phyloP scores from a whole-genome alignment of 352 stramenopile genomes.

The Pythium sp. region DNA sequence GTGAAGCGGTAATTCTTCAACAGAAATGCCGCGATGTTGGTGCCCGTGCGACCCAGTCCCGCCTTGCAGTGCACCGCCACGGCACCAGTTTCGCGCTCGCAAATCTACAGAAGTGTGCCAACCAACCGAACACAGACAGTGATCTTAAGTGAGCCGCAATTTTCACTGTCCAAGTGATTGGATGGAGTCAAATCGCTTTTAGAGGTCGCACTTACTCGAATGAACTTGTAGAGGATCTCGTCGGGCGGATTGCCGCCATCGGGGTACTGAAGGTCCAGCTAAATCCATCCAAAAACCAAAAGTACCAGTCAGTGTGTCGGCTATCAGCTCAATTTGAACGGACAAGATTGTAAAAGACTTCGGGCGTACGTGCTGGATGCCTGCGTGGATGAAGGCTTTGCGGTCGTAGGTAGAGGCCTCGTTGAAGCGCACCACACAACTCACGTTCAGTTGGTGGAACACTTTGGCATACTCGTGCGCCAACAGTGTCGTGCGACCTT shows the following conservation, averaged over 20 bases:
- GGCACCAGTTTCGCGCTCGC: conserved; percentile 61
- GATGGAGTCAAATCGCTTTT: no score
- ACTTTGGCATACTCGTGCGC: conserved; percentile 85
- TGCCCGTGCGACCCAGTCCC: conserved; percentile 94
- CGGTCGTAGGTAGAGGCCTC: conserved; percentile 92
- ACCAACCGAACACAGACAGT: background rate
- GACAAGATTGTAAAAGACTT: background rate
- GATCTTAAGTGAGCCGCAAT: conserved; percentile 6
- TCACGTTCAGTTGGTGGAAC: conserved; percentile 38
- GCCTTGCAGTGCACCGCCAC: conserved; percentile 98
- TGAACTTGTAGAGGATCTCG: conserved; percentile 80
- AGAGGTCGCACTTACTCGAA: conserved; percentile 50
- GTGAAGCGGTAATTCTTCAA: conserved; percentile 96
- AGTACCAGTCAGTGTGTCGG: background rate
- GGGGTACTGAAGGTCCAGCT: conserved; percentile 91
- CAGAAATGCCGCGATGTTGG: conserved; percentile 93
- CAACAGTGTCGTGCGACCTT: conserved; percentile 81
- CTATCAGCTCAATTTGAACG: background rate
- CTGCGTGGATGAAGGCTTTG: conserved; percentile 80
- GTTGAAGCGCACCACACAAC: conserved; percentile 93
- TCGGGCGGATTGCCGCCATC: conserved; percentile 91
- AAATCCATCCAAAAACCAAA: background rate
- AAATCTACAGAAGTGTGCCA: conserved; percentile 24
- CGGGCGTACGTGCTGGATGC: conserved; percentile 80
- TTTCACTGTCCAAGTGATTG: no score